Base-by-base conservation (phyloP, 352 stramenopile species). In the Phytophthora foliorum region DNA sequence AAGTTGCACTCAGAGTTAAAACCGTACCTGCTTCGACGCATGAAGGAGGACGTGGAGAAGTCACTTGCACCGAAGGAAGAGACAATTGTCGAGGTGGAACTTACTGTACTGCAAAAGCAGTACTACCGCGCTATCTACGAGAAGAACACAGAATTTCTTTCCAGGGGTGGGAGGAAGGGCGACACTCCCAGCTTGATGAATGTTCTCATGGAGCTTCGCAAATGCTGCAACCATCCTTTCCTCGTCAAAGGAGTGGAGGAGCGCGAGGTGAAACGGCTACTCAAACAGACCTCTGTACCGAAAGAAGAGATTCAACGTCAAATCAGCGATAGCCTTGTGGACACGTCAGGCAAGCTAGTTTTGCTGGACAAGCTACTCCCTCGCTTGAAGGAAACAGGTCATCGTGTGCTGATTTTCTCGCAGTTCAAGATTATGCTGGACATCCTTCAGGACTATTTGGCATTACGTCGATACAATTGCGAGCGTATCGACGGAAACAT, bases 371-470 rank as follows among this genome's bases (percentile, higher is more conserved):
- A 99, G 67, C 78, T 99, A 9, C 85, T 99, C 6, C 97, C 97
- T 11, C 90, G 95, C 6, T 77, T 99, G 13, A 93, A 98, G 69
- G 86, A 92, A 61, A 97, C 99, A 45, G 96, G 96, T 4, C 98
- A 99, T 65, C 89, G 97, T 17, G 94, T 99, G 25, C 77, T 99
- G 10, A 94, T 99, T 19, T 99, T 99, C 75, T 99, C 93, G 6
- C 98, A 99, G 80, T 97, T 98, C 77, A 99, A 98, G 76, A 99
- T 99, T 45, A 99, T 99, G 98, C 84, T 99, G 50, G 96, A 99
- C 75, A 98, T 99, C 41, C 71, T 99, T 21, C 97, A 99, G 74
- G 98, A 99, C 62, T 99, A 99, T 77, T 72, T 99, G 19, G 70
- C 84, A 10, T 67, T 94, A 31, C 90, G 97, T 21, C 67, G 82